A percentile compares a stretch with the other conserved stretches of the same genome.
phyloP scores from a whole-genome alignment of 202 grass and related monocot species.

The Panicum hallii region DNA sequence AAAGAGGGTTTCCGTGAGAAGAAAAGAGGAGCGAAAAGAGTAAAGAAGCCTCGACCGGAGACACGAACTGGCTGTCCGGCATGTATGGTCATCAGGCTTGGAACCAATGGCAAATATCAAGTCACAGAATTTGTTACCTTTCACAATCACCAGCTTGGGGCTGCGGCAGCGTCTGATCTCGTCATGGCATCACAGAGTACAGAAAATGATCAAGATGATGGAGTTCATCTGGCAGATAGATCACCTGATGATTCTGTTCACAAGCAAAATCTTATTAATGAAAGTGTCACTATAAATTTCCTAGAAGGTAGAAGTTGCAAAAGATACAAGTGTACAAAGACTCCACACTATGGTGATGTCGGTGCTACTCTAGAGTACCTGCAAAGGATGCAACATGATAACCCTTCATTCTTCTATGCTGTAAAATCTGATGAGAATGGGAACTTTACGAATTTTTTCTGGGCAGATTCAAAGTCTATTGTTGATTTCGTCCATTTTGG shows the following conservation, averaged over 20 bases:
- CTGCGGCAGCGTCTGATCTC: slow-evolving; percentile 56
- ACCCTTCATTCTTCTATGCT: slow-evolving; percentile 85
- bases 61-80: slow-evolving; percentile 89
- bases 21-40: slow-evolving; percentile 82
- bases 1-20: slow-evolving; percentile 97
- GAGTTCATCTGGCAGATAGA: slow-evolving; percentile 52
- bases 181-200: slow-evolving; percentile 50
- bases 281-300: slow-evolving; percentile 30
- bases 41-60: slow-evolving; percentile 88
- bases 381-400: slow-evolving; percentile 87
- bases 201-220: slow-evolving; percentile 62
- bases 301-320: slow-evolving; percentile 55
- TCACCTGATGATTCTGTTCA: slow-evolving; percentile 47
- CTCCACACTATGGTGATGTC: slow-evolving; percentile 61
- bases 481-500: slow-evolving; percentile 82
- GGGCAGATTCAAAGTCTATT: slow-evolving; percentile 83
- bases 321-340: slow-evolving; percentile 60
- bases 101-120: slow-evolving; percentile 71
- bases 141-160: slow-evolving; percentile 83
- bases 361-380: slow-evolving; percentile 78
- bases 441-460: slow-evolving; percentile 71
- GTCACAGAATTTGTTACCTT: slow-evolving; percentile 88
- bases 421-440: slow-evolving; percentile 77
- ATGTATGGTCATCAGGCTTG: slow-evolving; percentile 85
- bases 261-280: slow-evolving; percentile 45